phyloP scores from a whole-genome alignment of 441 rosid species.

The Pelargonium australe region DNA sequence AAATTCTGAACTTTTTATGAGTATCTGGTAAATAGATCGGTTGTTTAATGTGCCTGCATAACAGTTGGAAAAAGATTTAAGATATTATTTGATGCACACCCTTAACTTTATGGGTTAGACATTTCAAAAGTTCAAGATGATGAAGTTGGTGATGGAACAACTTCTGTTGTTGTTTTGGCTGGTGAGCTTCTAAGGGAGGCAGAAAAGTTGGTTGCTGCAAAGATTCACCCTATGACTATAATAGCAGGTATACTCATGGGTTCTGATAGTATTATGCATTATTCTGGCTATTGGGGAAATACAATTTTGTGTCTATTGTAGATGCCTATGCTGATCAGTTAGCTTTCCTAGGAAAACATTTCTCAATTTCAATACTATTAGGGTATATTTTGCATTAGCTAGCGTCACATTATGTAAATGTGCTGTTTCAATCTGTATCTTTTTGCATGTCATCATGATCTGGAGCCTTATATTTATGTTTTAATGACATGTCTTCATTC shows the following conservation, averaged over 20 bases:
- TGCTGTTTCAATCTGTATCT: not conserved
- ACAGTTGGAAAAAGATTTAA: slow-evolving; percentile 6
- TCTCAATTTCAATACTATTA: not conserved
- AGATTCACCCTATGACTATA: slow-evolving; percentile 96
- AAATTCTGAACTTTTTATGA: too few relatives aligned
- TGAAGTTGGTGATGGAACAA: slow-evolving; percentile 99
- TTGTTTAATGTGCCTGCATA: not conserved
- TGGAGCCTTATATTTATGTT: too few relatives aligned
- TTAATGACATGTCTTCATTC: not conserved
- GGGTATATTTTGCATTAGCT: not conserved
- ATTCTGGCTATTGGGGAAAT: not conserved
- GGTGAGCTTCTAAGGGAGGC: slow-evolving; percentile 98
- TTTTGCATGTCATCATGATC: not conserved
- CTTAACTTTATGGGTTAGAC: slow-evolving; percentile 41
- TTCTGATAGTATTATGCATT: slow-evolving; percentile 12
- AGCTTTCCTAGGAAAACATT: not conserved
- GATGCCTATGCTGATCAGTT: not conserved
- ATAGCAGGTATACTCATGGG: slow-evolving; percentile 50
- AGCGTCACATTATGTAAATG: not conserved
- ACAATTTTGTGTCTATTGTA: not conserved
- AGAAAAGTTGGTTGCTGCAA: slow-evolving; percentile 79
- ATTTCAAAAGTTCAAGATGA: slow-evolving; percentile 99
- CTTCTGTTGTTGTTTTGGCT: slow-evolving; percentile 96
- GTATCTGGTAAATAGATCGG: not conserved
- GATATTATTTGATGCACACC: slow-evolving; percentile 8